Evolutionary conservation across 2,329 filamentous ascomycete genomes (phyloP).

Genomic region (Microcyclospora tardicrescens): DNA sequence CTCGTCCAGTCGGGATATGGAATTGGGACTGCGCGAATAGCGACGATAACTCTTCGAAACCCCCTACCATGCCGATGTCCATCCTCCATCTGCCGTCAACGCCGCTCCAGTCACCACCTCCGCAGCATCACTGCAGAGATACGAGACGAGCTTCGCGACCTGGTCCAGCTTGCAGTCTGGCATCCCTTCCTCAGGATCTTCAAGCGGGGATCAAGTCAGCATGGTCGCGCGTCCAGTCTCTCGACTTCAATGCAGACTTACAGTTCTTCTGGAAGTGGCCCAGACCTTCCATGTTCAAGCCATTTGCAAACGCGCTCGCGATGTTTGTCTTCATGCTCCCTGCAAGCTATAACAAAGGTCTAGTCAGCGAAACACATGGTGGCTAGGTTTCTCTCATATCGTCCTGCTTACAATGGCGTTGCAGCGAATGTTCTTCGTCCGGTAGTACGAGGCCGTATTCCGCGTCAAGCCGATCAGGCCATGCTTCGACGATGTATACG

Average conservation of each 20-base stretch:
- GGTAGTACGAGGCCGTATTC: constrained; percentile 46
- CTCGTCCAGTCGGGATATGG: too few species aligned
- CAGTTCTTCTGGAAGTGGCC: constrained; percentile 12
- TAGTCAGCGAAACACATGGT: not conserved
- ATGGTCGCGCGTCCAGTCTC: not conserved
- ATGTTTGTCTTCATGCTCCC: constrained; percentile 48
- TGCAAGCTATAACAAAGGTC: constrained; percentile 13
- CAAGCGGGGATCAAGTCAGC: not conserved
- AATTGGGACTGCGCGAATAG: not conserved
- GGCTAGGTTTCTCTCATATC: not conserved
- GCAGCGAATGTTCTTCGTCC: constrained; percentile 39
- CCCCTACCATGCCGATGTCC: constrained; percentile 7
- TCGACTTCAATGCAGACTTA: constrained; percentile 6
- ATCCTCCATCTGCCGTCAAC: constrained; percentile 16
- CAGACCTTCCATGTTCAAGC: constrained; percentile 20
- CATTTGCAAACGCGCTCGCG: constrained; percentile 27
- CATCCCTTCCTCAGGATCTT: constrained; percentile 13
- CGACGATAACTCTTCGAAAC: not conserved
- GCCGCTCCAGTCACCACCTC: constrained; percentile 22
- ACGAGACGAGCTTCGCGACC: constrained; percentile 22
- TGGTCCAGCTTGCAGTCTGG: constrained; percentile 14
- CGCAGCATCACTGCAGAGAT: constrained; percentile 21
- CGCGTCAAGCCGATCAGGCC: constrained; percentile 42
- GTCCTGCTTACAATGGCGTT: constrained; percentile 31
- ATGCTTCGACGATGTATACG: constrained; percentile 41